Conservation (phyloP, 75 land plant genomes). For the Cunninghamia lanceolata region DNA sequence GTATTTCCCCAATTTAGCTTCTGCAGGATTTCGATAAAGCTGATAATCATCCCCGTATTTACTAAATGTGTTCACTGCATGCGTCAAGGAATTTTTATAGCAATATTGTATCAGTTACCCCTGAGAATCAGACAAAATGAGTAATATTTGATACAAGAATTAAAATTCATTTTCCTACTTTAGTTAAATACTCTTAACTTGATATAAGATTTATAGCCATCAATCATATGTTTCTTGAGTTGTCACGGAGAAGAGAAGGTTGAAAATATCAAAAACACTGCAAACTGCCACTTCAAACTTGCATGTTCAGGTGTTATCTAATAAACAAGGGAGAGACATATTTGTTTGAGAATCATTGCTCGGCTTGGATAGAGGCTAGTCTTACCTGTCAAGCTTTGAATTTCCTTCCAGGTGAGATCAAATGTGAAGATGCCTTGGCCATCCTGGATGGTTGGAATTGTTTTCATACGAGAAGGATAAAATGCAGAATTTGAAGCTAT, state of each 20-base stretch:
- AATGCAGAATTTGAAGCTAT: conserved; percentile 24
- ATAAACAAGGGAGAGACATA: background rate
- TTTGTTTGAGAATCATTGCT: background rate
- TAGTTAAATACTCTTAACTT: background rate
- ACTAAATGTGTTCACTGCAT: conserved; percentile 37
- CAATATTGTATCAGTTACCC: background rate
- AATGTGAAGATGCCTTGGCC: conserved; percentile 63
- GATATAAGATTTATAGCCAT: background rate
- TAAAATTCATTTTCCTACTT: background rate
- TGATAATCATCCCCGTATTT: conserved; percentile 12
- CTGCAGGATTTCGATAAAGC: conserved; percentile 52
- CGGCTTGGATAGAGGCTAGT: background rate
- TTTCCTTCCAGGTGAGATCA: conserved; percentile 79
- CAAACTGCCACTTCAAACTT: background rate
- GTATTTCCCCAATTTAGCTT: conserved; percentile 51
- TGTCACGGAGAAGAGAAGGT: background rate
- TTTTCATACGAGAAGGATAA: conserved; percentile 27
- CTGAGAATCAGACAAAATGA: background rate
- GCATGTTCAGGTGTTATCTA: background rate
- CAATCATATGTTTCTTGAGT: background rate
- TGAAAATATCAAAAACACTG: background rate
- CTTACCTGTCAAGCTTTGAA: conserved; percentile 74
- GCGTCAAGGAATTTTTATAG: too few relatives aligned
- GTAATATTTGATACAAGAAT: background rate
- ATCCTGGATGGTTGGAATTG: conserved; percentile 42